Evolutionary conservation across 331 rosid species (phyloP), one percentile per base, ranked within the genome.

Genomic region (Malus hybrid): DNA sequence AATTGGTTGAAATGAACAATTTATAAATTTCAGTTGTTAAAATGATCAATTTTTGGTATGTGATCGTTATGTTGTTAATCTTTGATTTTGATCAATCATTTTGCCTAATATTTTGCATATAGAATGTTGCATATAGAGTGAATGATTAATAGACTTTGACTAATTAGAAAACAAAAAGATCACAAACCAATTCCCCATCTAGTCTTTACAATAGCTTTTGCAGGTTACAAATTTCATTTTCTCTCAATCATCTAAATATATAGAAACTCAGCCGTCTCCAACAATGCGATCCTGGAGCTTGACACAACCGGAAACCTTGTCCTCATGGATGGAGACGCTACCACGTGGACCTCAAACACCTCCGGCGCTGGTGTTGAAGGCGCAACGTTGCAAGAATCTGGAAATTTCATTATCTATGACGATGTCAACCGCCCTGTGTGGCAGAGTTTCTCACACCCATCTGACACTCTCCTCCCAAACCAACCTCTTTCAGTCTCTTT

Each of bases 361-460:
- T 87, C 97, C 20, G 74, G 82, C 12, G 65, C 82, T 13, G 84
- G 85, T 10, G 93, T 87, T 12, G 77, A 76, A 73, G 67, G 81
- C 33, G 96, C 93, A 65, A 55, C 54, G 78, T 79, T 93, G 89
- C 54, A 80, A 42, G 98, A 93, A 84, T 82, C 95, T 6, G 97
- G 98, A 9, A 93, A 93, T 81, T 89, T 93, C 86, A 85, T 90
- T 55, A 86, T 93, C 75, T 83, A 73, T 63, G 56, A 79, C 80
- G 46, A 72, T 5, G 75, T 22, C 57, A 85, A 80, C 75, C 73
- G 14, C 59, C 81, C 88, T 12, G 57, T 85, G 46, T 93, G 98
- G 98, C 93, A 93, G 83, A 93, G 97, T 70, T 93, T 93, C 76
- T 89, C 90, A 55, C 89, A 90, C 80, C 98, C 98, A 56, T 87